phyloP scores from a whole-genome alignment of 139 green algal genomes.

The Chlorella sp. region DNA sequence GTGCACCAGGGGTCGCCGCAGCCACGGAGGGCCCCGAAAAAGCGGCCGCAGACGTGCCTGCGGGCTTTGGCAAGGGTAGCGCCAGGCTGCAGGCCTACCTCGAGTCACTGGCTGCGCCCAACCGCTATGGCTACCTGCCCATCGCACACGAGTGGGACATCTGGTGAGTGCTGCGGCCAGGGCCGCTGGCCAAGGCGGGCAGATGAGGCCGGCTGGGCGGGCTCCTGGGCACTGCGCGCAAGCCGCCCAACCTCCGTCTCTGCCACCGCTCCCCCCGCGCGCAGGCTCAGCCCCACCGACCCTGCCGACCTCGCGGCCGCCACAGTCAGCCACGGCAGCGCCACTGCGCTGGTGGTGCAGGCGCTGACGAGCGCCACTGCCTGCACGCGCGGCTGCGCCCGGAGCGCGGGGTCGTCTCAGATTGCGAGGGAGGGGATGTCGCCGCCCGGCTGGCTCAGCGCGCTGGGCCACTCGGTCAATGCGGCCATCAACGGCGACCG shows the following conservation, averaged over 20 bases:
- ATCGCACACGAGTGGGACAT: constrained; percentile 64
- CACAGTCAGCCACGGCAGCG: constrained; percentile 50
- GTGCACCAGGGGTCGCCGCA: background rate
- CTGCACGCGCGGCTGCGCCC: constrained; percentile 23
- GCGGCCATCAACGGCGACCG: constrained; percentile 15
- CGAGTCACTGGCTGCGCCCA: constrained; percentile 1
- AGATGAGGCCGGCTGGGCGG: no score
- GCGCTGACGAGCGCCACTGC: constrained; percentile 38
- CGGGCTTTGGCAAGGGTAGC: background rate
- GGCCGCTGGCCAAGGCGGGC: no score
- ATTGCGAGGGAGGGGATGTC: constrained; percentile 39
- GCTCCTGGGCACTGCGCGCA: no score
- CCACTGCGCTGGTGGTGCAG: constrained; percentile 51
- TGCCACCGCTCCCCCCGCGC: background rate
- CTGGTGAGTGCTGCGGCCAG: constrained; percentile 46
- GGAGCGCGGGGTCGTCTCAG: constrained; percentile 30
- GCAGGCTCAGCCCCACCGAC: constrained; percentile 17
- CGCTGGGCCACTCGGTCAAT: constrained; percentile 50
- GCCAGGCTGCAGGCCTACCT: constrained; percentile 5
- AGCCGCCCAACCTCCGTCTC: no score
- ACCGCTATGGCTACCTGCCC: constrained; percentile 55
- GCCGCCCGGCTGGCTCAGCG: constrained; percentile 44
- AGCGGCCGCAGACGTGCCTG: background rate
- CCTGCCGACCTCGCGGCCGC: constrained; percentile 27
- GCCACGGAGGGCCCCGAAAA: background rate